These are phyloP conservation scores for Clathrospora elynae DNA, from an alignment of 2,329 filamentous ascomycete genomes.

Conservation along the genomic window DNA sequence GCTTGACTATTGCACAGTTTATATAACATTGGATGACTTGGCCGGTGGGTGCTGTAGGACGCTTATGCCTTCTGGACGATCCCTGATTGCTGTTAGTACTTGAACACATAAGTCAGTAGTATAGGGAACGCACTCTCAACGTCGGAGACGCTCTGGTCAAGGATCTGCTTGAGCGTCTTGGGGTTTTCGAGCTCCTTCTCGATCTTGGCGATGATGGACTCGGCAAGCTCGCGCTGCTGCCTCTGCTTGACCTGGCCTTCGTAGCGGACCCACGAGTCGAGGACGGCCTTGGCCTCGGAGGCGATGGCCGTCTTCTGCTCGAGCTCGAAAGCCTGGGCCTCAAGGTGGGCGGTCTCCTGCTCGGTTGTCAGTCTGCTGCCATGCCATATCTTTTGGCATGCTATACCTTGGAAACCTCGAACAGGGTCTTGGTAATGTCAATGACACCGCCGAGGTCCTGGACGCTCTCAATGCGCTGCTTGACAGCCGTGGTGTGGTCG, in stretches of 20 bases:
- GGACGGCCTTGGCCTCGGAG: slow-evolving; percentile 88
- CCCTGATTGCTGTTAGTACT: slow-evolving; percentile 35
- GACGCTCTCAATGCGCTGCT: slow-evolving; percentile 91
- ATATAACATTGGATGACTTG: slow-evolving; percentile 47
- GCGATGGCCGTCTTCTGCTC: slow-evolving; percentile 95
- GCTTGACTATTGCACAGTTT: slow-evolving; percentile 51
- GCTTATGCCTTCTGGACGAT: slow-evolving; percentile 50
- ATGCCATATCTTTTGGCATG: slow-evolving; percentile 39
- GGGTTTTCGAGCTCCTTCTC: slow-evolving; percentile 99
- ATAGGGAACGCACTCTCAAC: slow-evolving; percentile 77
- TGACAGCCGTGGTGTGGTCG: slow-evolving; percentile 95
- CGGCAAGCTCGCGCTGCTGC: slow-evolving; percentile 94
- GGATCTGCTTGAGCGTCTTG: slow-evolving; percentile 94
- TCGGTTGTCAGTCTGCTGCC: slow-evolving; percentile 31
- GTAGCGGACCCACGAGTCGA: slow-evolving; percentile 99
- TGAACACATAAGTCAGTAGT: too few relatives aligned
- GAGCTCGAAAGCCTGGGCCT: slow-evolving; percentile 94
- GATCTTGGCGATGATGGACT: slow-evolving; percentile 94
- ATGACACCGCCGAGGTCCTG: slow-evolving; percentile 93
- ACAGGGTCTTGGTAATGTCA: slow-evolving; percentile 94
- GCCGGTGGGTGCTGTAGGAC: slow-evolving; percentile 33
- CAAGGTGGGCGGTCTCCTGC: slow-evolving; percentile 94
- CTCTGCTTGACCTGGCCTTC: slow-evolving; percentile 98
- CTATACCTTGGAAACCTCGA: slow-evolving; percentile 93
- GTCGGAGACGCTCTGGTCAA: slow-evolving; percentile 94